Evolutionary conservation across 305 asterid species (phyloP), one percentile per base, ranked within the genome.

Genomic region (Nicotiana rustica): DNA sequence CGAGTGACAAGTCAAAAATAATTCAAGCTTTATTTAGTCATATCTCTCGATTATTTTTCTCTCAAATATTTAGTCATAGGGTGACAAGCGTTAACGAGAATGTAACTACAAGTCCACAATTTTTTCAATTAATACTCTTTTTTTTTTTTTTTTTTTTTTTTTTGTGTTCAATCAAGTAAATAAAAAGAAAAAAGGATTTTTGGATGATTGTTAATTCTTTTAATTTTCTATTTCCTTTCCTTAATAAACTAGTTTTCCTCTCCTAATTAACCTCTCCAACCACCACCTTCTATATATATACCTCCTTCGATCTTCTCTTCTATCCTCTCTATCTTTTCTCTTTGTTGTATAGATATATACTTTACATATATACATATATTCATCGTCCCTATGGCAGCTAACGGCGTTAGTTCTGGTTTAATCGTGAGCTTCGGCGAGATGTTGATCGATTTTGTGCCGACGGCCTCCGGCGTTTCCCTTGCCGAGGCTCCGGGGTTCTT

Each of bases 401-500:
- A 71, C 14, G 65, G 78, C 29, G 76, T 36, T 31, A 35, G 66
- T 38, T 66, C 84, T 4, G 86, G 91, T 17, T 73, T 91, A 86
- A 91, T 93, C 81, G 95, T 93, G 2, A 87, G 91, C 69, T 92
- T 93, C 82, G 96, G 95, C 7, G 96, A 93, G 92, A 92, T 93
- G 96, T 80, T 93, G 80, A 94, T 94, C 83, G 98, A 94, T 79
- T 94, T 93, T 65, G 97, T 94, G 3, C 98, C 98, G 41, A 94
- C 97, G 1, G 96, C 86, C 19, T 94, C 98, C 87, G 98, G 98
- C 78, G 97, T 94, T 4, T 94, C 98, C 33, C 87, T 94, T 19
- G 93, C 97, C 77, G 95, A 94, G 81, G 98, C 98, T 56, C 97
- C 92, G 13, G 96, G 91, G 0, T 93, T 93, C 60, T 86, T 95